Base-by-base conservation (phyloP, 202 grass and related monocot species). In the Dendrocalamus latiflorus region DNA sequence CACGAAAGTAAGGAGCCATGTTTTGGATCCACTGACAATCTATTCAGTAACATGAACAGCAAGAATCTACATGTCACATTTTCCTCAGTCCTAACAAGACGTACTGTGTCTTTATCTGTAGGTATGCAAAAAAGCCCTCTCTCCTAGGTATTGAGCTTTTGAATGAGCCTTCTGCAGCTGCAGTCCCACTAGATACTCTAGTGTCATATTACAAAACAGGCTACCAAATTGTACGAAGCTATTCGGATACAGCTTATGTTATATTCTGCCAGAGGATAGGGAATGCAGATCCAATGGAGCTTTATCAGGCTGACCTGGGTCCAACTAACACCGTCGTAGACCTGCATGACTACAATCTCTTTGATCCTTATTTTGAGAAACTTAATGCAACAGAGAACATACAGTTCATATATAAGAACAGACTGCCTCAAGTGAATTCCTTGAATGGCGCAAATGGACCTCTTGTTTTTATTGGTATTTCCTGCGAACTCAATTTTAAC, bases 261-360 rank as follows among this genome's bases (percentile, higher is more conserved):
- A 94, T 94, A 71, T 68, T 94, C 70, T 91, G 91, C 55, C 88
- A 94, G 79, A 94, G 91, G 84, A 91, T 90, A 76, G 91, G 88
- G 48, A 83, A 90, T 83, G 88, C 85, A 88, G 88, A 93, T 36
- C 85, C 91, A 75, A 77, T 88, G 37, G 91, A 93, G 75, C 82
- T 93, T 93, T 90, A 86, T n/a, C 42, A 90, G 60, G 85, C 83
- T 59, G 85, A 90, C 54, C 73, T 90, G 20, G 85, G 88, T 63
- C 7, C 69, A 74, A 86, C 75, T 80, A 90, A 90, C 49, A 75
- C 81, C 4, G 91, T 90, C 80, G 85, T 90, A 68, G 91, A 93
- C 42, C 68, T 93, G 60, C 88, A 93, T 85, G 89, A 90, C 70
- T 93, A 93, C 62, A 93, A 86, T 64, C 75, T 93, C 8, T 91